These are phyloP conservation scores for Blumeria graminis DNA, from an alignment of 2,329 filamentous ascomycete species.

Conservation along the genomic window DNA sequence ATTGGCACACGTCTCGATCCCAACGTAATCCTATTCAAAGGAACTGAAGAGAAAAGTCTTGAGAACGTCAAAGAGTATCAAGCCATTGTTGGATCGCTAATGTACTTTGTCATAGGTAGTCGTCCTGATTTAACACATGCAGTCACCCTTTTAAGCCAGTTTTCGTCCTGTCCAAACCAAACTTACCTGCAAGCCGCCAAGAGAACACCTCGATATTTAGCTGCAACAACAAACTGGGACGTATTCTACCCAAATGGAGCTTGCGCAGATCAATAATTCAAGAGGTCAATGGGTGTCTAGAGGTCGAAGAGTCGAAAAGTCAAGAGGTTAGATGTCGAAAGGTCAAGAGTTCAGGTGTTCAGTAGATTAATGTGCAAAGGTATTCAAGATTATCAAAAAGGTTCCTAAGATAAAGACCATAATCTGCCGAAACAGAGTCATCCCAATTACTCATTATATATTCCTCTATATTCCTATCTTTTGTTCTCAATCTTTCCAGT, in stretches of 20 bases:
- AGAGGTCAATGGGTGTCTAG: too few species aligned
- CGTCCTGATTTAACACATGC: not conserved
- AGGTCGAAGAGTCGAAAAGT: too few species aligned
- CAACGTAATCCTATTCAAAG: not conserved
- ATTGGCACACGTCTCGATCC: not conserved
- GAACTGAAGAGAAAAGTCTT: not conserved
- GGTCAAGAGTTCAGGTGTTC: too few species aligned
- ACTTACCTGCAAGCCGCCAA: not conserved
- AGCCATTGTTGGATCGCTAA: not conserved
- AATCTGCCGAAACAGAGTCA: too few species aligned
- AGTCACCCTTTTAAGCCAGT: not conserved
- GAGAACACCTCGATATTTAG: not conserved
- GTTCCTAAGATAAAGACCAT: too few species aligned
- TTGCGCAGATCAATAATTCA: too few species aligned
- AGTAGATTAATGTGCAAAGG: too few species aligned
- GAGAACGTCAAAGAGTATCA: not conserved
- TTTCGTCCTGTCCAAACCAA: not conserved
- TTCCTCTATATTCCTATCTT: too few species aligned
- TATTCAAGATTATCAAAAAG: too few species aligned
- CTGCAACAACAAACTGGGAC: not conserved
- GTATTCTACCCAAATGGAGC: not conserved
- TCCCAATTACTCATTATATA: too few species aligned
- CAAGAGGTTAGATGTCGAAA: too few species aligned
- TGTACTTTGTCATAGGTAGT: not conserved
- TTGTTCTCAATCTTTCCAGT: too few species aligned